Base-by-base conservation (phyloP, 106 monocot species). In the Alisma plantagoaquatica region DNA sequence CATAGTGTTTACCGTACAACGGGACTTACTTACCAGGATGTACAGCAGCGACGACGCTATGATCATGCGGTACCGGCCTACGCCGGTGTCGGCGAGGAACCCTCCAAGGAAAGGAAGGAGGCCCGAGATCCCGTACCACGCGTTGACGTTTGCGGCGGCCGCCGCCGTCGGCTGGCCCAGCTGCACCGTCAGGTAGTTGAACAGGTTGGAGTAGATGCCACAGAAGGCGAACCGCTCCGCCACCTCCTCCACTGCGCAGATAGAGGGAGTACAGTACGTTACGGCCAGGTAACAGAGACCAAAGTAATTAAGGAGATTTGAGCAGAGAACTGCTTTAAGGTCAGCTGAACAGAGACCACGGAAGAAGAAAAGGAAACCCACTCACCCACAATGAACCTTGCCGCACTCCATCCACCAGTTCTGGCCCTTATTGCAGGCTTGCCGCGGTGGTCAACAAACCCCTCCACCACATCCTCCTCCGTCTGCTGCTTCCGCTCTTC, bases 11-110 rank as follows among this genome's bases (percentile, higher is more conserved):
- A n/a, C n/a, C n/a, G n/a, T n/a, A n/a, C n/a, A n/a, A 11, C 41
- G 12, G 10, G 10, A 41, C 10, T 11, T 41, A 27, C 35, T 1
- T 0, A 83, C 82, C 70, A 74, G 17, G 29, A 73, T 22, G 43
- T 73, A 73, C 35, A 77, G 56, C 2, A 68, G 31, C 23, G 73
- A 66, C 16, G 82, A 65, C 53, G 57, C 1, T 7, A 59, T 14
- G 53, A 77, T 63, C 47, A 65, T 83, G 10, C 73, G 51, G 63
- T 67, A 74, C 21, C 82, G 77, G 17, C 77, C 82, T 14, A 83
- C 54, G 29, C 56, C 77, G 3, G 73, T 70, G 46, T 83, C 82
- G 23, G 77, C 77, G 43, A 74, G 29, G 55, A 74, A 73, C 0
- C 66, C 82, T 11, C 77, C 73, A 17, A 73, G 33, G 21, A 77